A percentile compares a stretch with the other conserved stretches of the same genome.
Evolutionary conservation across 2,329 filamentous ascomycete species (phyloP).

Genomic region (Purpureocillium takamizusanense): DNA sequence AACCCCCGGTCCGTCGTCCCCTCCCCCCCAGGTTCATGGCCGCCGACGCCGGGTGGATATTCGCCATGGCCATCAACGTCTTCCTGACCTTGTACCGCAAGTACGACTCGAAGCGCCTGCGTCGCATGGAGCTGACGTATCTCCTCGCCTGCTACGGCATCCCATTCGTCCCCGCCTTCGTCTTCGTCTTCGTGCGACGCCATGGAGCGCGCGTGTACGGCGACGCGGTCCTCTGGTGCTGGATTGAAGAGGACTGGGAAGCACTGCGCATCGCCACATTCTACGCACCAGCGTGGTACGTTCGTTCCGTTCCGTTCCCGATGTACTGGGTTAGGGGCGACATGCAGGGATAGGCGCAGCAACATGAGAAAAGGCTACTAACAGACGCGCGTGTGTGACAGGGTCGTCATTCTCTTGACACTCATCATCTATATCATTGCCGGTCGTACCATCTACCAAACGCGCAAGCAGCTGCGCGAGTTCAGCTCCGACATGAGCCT

Average conservation of each 20-base stretch:
- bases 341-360: too few species aligned
- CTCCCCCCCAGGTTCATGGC: conserved; percentile 70
- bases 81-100: conserved; percentile 67
- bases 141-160: conserved; percentile 57
- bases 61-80: conserved; percentile 73
- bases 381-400: too few species aligned
- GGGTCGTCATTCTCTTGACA: conserved; percentile 9
- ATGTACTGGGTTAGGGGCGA: too few species aligned
- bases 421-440: conserved; percentile 31
- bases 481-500: neutral
- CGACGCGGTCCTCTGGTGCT: conserved; percentile 67
- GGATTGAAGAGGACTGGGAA: conserved; percentile 55
- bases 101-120: conserved; percentile 52
- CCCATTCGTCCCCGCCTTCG: conserved; percentile 55
- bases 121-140: conserved; percentile 58
- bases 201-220: conserved; percentile 53
- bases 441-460: conserved; percentile 52
- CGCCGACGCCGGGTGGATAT: conserved; percentile 62
- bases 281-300: conserved; percentile 53
- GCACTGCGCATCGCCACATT: conserved; percentile 60
- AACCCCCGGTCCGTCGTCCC: too few species aligned
- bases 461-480: conserved; percentile 45
- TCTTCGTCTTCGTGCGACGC: conserved; percentile 51
- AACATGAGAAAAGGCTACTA: too few species aligned
- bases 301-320: too few species aligned